A percentile compares a stretch with the other conserved stretches of the same genome.
phyloP scores from a whole-genome alignment of 805 yeast species.

The Saturnispora hagleri region DNA sequence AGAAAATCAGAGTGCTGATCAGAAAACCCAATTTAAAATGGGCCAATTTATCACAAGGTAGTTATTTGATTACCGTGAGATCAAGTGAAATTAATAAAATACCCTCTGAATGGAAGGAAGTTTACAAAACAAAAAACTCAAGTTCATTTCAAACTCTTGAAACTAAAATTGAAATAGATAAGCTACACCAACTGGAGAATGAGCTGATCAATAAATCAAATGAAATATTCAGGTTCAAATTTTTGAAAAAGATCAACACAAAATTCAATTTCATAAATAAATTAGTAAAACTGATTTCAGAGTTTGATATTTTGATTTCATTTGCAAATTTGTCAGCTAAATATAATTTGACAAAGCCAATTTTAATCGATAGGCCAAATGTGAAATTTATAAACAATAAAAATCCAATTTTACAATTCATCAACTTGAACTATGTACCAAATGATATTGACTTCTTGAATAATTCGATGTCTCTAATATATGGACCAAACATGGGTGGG shows the following conservation, averaged over 20 bases:
- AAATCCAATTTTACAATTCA: slow-evolving; percentile 25
- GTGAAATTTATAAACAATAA: slow-evolving; percentile 49
- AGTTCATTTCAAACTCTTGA: slow-evolving; percentile 66
- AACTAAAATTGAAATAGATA: slow-evolving; percentile 35
- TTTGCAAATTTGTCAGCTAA: slow-evolving; percentile 50
- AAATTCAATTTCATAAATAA: slow-evolving; percentile 31
- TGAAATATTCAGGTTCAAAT: slow-evolving; percentile 31
- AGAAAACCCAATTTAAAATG: slow-evolving; percentile 11
- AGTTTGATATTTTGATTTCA: slow-evolving; percentile 59
- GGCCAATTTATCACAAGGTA: slow-evolving; percentile 35
- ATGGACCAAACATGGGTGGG: slow-evolving; percentile 90
- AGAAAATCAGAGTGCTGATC: slow-evolving; percentile 33
- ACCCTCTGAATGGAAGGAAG: slow-evolving; percentile 72
- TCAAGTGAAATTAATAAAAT: slow-evolving; percentile 45
- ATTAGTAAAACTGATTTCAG: slow-evolving; percentile 40
- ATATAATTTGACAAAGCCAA: slow-evolving; percentile 41
- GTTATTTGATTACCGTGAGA: slow-evolving; percentile 69
- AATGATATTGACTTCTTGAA: slow-evolving; percentile 46
- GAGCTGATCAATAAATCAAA: slow-evolving; percentile 38
- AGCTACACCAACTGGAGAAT: slow-evolving; percentile 51
- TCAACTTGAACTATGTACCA: slow-evolving; percentile 42
- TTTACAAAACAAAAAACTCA: slow-evolving; percentile 58
- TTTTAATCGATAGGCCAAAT: slow-evolving; percentile 36
- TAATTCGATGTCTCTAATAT: slow-evolving; percentile 39
- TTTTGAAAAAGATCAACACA: slow-evolving; percentile 32